Percentiles rank a stretch among this genome's conserved stretches.
phyloP scores from a whole-genome alignment of 2,329 filamentous ascomycete genomes.

The Monosporascus sp. region DNA sequence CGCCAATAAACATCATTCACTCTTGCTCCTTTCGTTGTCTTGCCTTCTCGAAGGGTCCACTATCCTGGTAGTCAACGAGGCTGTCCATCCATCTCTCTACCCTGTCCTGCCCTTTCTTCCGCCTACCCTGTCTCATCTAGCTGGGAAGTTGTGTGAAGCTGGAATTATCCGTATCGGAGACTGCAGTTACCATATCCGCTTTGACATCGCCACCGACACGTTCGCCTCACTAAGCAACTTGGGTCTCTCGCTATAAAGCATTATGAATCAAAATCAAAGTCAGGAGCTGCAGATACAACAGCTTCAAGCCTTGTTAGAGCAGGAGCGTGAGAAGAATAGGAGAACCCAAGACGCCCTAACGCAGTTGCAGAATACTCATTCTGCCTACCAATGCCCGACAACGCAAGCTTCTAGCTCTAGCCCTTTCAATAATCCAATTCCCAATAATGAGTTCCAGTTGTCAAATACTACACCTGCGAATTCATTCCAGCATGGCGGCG shows the following conservation, averaged over 20 bases:
- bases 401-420: conserved; percentile 15
- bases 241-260: conserved; percentile 6
- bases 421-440: conserved; percentile 17
- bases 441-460: conserved; percentile 23
- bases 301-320: conserved; percentile 18
- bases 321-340: conserved; percentile 20
- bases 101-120: neutral
- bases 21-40: conserved; percentile 13
- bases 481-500: conserved; percentile 16
- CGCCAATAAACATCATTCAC: conserved; percentile 11
- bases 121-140: neutral
- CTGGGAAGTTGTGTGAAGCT: neutral
- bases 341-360: conserved; percentile 18
- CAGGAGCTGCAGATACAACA: conserved; percentile 22
- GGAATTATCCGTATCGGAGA: no score
- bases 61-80: conserved; percentile 7
- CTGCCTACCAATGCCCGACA: conserved; percentile 17
- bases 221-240: conserved; percentile 10
- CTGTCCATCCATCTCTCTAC: conserved; percentile 4
- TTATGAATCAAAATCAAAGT: conserved; percentile 20
- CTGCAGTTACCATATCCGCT: no score
- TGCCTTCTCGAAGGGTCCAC: conserved; percentile 5
- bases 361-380: conserved; percentile 18
- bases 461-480: conserved; percentile 17
- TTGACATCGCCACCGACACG: conserved; percentile 5